Evolutionary conservation across 129 eudicot species (phyloP).

Genomic region (Tagetes patula): DNA sequence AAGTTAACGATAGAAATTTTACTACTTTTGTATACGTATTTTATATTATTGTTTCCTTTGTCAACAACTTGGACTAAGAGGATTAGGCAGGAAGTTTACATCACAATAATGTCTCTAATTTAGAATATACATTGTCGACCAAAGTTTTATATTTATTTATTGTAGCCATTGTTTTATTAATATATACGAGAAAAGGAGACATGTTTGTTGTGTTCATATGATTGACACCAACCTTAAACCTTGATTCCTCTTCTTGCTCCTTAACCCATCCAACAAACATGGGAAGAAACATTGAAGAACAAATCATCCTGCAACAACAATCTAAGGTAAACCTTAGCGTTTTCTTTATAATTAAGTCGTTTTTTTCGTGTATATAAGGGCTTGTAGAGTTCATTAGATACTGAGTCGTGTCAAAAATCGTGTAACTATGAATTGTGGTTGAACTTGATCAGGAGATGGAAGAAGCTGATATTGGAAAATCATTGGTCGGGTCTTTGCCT

Average conservation of each 20-base stretch:
- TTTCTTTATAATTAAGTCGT: neutral
- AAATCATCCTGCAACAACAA: slow-evolving; percentile 35
- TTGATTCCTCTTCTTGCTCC: slow-evolving; percentile 22
- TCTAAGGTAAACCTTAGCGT: slow-evolving; percentile 40
- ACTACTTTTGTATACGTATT: neutral
- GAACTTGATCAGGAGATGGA: slow-evolving; percentile 28
- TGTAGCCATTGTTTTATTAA: slow-evolving; percentile 31
- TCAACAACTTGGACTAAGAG: slow-evolving; percentile 32
- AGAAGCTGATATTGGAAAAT: slow-evolving; percentile 44
- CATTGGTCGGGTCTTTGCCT: slow-evolving; percentile 39
- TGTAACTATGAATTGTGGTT: neutral
- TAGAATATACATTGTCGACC: neutral
- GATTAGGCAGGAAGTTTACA: slow-evolving; percentile 37
- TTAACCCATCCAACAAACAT: slow-evolving; percentile 30
- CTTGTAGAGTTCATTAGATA: neutral
- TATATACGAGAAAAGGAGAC: slow-evolving; percentile 18
- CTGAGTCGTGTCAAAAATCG: neutral
- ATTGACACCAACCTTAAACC: slow-evolving; percentile 25
- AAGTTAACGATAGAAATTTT: too few species aligned
- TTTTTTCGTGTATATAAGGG: neutral
- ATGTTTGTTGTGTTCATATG: slow-evolving; percentile 36
- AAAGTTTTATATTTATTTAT: slow-evolving; percentile 2
- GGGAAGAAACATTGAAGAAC: slow-evolving; percentile 60
- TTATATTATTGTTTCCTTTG: slow-evolving; percentile 36
- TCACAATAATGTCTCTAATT: slow-evolving; percentile 21